phyloP scores from a whole-genome alignment of 768 basidiomycete genomes.

The Kwoniella botswanensis region DNA sequence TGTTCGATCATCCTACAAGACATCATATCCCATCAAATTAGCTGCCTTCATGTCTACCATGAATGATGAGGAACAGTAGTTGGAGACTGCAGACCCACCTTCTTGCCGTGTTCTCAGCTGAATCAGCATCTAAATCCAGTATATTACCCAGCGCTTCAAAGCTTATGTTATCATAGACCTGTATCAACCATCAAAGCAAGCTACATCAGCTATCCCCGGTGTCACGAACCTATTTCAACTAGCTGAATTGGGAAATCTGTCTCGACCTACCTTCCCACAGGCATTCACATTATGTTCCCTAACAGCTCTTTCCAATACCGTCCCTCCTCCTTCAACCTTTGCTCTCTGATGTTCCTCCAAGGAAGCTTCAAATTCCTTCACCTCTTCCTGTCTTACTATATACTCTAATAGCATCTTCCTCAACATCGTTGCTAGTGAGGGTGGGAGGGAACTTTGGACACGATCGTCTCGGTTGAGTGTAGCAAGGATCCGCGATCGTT shows the following conservation, averaged over 20 bases:
- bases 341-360: slow-evolving; percentile 93
- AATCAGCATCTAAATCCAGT: slow-evolving; percentile 84
- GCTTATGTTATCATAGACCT: slow-evolving; percentile 92
- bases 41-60: not conserved
- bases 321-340: slow-evolving; percentile 84
- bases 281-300: slow-evolving; percentile 99
- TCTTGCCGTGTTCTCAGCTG: slow-evolving; percentile 95
- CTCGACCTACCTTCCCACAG: slow-evolving; percentile 72
- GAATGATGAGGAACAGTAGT: not conserved
- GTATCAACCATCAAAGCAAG: not conserved
- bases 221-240: not conserved
- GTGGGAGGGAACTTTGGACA: slow-evolving; percentile 59
- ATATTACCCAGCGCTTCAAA: slow-evolving; percentile 90
- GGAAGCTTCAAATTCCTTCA: slow-evolving; percentile 84
- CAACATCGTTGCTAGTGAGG: slow-evolving; percentile 65
- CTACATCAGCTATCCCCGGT: slow-evolving; percentile 7
- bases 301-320: slow-evolving; percentile 94
- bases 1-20: slow-evolving; percentile 90
- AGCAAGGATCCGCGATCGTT: slow-evolving; percentile 88
- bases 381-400: slow-evolving; percentile 85
- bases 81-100: slow-evolving; percentile 28
- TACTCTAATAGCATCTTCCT: slow-evolving; percentile 99
- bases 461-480: slow-evolving; percentile 94
- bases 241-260: not conserved
- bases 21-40: not conserved